Evolutionary conservation across 176 grass and related monocot genomes (phyloP), one percentile per base, ranked within the genome.

Genomic region (Poa annua): DNA sequence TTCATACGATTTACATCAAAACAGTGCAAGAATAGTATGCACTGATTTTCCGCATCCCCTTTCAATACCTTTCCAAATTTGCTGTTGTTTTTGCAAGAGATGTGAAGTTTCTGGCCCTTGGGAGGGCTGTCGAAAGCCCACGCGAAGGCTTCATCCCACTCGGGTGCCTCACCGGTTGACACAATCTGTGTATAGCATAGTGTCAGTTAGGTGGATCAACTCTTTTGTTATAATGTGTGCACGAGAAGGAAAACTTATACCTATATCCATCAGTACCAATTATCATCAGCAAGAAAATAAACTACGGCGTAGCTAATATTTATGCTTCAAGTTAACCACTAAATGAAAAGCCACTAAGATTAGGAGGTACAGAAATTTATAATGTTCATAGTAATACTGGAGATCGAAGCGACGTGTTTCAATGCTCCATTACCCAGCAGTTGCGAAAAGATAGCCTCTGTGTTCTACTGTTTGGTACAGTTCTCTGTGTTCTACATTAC

Each of bases 31-130:
- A 45, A 63, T 20, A 6, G 57, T 38, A 45, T 36, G 35, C 2
- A 36, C 4, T 36, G 35, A 36, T 36, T 11, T 36, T 11, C 74
- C 79, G 34, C 54, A n/a, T 26, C 32, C 22, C 79, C 0, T 87
- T 75, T 47, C 2, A 4, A 13, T 87, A 99, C 97, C 97, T 99
- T 99, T 83, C 97, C 97, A 8, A 99, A 92, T 89, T 99, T 99
- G 84, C 97, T 99, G 79, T 99, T 99, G 76, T 99, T 99, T 85
- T 92, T 99, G 97, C 97, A 99, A 14, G 97, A 99, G 59, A 99
- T 99, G 64, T 99, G 97, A 82, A 99, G 91, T 76, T 99, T 99
- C 86, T 99, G 97, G 41, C 97, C 97, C 81, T 96, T 99, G 11
- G 97, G 97, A 52, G 97, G 97, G 56, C 91, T 99, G 66, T 99